Evolutionary conservation across 129 eudicot genomes (phyloP).

Genomic region (Logfia minima): DNA sequence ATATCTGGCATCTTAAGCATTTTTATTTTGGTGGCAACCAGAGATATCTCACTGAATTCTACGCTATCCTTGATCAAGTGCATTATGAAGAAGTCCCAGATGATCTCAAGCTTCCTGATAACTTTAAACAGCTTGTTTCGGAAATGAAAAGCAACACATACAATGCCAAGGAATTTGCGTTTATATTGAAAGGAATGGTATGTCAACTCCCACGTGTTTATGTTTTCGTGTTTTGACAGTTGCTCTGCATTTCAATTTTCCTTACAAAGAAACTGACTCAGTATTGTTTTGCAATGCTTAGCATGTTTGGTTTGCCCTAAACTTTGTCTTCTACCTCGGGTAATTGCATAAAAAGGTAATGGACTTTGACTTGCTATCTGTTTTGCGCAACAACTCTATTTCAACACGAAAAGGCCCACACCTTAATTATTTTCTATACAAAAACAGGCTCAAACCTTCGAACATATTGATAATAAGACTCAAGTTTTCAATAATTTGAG

Average conservation of each 20-base stretch:
- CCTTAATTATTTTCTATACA: background rate
- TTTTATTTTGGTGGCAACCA: slow-evolving; percentile 42
- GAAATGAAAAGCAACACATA: slow-evolving; percentile 79
- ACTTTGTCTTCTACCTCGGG: background rate
- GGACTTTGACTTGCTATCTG: background rate
- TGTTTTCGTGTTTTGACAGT: background rate
- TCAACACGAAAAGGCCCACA: background rate
- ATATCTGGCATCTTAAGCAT: slow-evolving; percentile 21
- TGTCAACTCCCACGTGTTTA: slow-evolving; percentile 19
- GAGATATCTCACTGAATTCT: slow-evolving; percentile 80
- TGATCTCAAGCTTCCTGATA: slow-evolving; percentile 72
- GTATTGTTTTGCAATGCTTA: background rate
- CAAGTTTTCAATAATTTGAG: background rate
- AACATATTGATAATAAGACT: background rate
- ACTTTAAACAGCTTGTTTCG: slow-evolving; percentile 77
- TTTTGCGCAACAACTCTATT: background rate
- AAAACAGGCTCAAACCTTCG: background rate
- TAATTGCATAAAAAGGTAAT: background rate
- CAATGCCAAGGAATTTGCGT: slow-evolving; percentile 73
- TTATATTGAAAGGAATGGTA: slow-evolving; percentile 89
- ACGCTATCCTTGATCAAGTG: slow-evolving; percentile 75
- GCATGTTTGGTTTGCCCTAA: background rate
- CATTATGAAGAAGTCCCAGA: slow-evolving; percentile 75
- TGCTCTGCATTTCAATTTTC: background rate
- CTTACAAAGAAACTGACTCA: too few relatives aligned